Percentiles rank a stretch among this genome's conserved stretches.
Conservation (phyloP, 805 yeast genomes). For the Candida stauntonica region DNA sequence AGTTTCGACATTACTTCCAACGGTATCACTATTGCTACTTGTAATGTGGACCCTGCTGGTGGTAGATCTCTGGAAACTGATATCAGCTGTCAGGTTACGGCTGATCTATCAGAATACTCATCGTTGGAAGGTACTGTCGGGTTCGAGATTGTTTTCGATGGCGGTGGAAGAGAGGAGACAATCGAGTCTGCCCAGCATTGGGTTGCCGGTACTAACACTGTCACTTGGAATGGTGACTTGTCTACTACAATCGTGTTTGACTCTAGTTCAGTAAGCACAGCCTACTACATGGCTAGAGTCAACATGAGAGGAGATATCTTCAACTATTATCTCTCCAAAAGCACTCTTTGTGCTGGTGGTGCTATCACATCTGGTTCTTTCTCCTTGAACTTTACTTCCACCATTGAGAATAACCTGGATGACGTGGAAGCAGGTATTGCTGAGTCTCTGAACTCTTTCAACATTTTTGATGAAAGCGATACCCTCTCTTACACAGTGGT, state of each 20-base stretch:
- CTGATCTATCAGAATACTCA: conserved; percentile 5
- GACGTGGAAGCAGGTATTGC: conserved; percentile 4
- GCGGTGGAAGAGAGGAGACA: conserved; percentile 12
- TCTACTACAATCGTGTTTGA: conserved; percentile 2
- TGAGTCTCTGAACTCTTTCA: conserved; percentile 4
- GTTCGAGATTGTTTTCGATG: conserved; percentile 12
- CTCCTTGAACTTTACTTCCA: not conserved
- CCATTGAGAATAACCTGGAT: not conserved
- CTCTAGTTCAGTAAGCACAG: not conserved
- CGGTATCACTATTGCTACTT: conserved; percentile 12
- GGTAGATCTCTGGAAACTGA: conserved; percentile 6
- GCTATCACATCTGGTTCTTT: conserved; percentile 9
- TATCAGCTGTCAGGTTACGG: conserved; percentile 9
- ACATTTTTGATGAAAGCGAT: not conserved
- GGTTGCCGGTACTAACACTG: conserved; percentile 13
- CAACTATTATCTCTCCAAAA: conserved; percentile 9
- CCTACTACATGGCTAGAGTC: conserved; percentile 7
- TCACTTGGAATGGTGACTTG: conserved; percentile 15
- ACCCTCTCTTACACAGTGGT: not conserved
- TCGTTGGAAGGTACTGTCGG: conserved; percentile 6
- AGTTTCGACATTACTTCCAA: conserved; percentile 7
- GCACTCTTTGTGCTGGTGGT: conserved; percentile 2
- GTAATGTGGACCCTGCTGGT: conserved; percentile 13
- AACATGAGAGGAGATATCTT: conserved; percentile 16
- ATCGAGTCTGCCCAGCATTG: conserved; percentile 10